phyloP scores from a whole-genome alignment of 345 rosid species.

The Nasturtium officinale region DNA sequence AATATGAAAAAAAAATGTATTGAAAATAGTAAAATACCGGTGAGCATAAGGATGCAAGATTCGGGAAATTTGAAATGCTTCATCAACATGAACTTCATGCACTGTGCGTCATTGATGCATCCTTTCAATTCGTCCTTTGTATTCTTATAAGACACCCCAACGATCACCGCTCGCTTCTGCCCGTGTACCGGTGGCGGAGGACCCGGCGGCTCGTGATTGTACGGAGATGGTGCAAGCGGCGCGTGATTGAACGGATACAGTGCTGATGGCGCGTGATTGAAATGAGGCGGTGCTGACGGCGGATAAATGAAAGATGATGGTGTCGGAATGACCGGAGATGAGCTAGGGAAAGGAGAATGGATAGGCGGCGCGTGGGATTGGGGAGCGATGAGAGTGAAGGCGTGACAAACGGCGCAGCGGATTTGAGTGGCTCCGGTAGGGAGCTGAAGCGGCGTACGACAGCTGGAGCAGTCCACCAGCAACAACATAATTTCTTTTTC shows the following conservation, averaged over 20 bases:
- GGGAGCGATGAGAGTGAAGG: constrained; percentile 59
- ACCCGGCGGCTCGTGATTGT: constrained; percentile 57
- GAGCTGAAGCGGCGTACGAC: constrained; percentile 67
- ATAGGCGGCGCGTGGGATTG: constrained; percentile 25
- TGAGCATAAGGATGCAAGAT: constrained; percentile 79
- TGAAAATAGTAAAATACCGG: constrained; percentile 46
- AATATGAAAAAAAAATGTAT: constrained; percentile 1
- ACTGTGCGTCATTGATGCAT: constrained; percentile 78
- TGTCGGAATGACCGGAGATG: background rate
- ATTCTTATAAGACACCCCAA: constrained; percentile 67
- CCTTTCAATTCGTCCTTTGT: constrained; percentile 70
- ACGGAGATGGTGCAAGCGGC: constrained; percentile 43
- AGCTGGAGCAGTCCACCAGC: constrained; percentile 72
- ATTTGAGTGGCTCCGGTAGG: constrained; percentile 70
- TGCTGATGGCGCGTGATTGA: constrained; percentile 13
- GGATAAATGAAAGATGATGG: constrained; percentile 52
- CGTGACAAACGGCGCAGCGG: constrained; percentile 75
- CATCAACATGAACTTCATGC: constrained; percentile 84
- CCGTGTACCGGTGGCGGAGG: constrained; percentile 61
- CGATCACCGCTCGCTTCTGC: constrained; percentile 73
- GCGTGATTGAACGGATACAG: constrained; percentile 51
- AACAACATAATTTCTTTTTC: constrained; percentile 36
- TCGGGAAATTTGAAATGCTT: constrained; percentile 77
- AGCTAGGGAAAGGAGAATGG: constrained; percentile 30
- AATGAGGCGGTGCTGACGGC: constrained; percentile 45